Conservation (phyloP, 2,329 filamentous ascomycete species). For the Microdochium paspali region DNA sequence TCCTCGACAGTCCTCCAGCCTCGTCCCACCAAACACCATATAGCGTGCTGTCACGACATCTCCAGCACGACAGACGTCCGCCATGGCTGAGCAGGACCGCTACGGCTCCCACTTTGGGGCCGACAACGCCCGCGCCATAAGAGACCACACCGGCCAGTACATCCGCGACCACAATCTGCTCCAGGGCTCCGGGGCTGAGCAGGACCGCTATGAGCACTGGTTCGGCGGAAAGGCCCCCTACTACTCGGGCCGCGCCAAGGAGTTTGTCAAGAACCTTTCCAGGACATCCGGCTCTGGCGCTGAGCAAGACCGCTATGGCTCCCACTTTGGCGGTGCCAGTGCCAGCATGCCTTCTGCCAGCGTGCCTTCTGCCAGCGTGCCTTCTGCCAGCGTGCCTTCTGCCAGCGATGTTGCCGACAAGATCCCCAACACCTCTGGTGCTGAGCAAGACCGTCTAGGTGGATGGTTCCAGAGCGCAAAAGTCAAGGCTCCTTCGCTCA, state of each 20-base stretch:
- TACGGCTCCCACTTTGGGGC: conserved; percentile 5
- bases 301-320: conserved; percentile 5
- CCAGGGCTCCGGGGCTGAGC: conserved; percentile 6
- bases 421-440: conserved; percentile 4
- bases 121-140: not conserved
- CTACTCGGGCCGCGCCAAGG: conserved; percentile 8
- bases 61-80: not conserved
- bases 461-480: conserved; percentile 12
- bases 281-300: conserved; percentile 6
- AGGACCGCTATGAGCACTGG: conserved; percentile 10
- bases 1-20: not conserved
- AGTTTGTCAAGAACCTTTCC: conserved; percentile 8
- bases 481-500: conserved; percentile 3
- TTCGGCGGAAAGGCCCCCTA: conserved; percentile 7
- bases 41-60: too few species aligned
- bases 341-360: not conserved
- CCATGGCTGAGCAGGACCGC: conserved; percentile 13
- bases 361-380: not conserved
- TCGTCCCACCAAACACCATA: not conserved
- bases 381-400: not conserved
- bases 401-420: not conserved
- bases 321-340: not conserved
- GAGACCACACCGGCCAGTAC: conserved; percentile 1
- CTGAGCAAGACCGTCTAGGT: conserved; percentile 14
- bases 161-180: conserved; percentile 1